These are phyloP conservation scores for Phyllosticta citribraziliensis DNA, from an alignment of 2,329 filamentous ascomycete species.

Conservation along the genomic window DNA sequence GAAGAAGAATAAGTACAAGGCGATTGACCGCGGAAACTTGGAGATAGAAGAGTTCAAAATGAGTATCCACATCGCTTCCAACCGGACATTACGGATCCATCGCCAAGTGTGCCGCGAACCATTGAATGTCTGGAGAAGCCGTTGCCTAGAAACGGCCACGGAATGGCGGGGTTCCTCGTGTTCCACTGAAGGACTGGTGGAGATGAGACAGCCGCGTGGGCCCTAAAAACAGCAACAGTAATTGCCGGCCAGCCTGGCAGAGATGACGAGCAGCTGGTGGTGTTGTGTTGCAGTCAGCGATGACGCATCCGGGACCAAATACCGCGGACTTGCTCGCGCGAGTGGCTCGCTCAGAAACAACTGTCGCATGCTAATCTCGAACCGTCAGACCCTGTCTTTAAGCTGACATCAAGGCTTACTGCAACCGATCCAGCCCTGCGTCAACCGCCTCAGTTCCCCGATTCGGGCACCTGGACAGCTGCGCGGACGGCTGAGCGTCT, in stretches of 20 bases:
- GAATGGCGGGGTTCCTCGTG: background rate
- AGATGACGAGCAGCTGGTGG: background rate
- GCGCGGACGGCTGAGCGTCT: background rate
- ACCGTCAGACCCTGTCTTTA: background rate
- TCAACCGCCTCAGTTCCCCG: background rate
- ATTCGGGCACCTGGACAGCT: background rate
- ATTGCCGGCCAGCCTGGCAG: background rate
- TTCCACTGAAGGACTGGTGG: background rate
- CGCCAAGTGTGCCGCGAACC: background rate
- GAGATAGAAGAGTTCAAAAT: background rate
- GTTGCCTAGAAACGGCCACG: background rate
- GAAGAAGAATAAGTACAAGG: background rate
- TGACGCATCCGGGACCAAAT: background rate
- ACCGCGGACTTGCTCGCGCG: background rate
- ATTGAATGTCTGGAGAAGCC: background rate
- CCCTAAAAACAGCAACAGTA: background rate
- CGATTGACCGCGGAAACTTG: background rate
- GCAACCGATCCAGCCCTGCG: background rate
- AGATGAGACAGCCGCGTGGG: background rate
- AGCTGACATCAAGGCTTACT: background rate
- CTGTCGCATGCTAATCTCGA: background rate
- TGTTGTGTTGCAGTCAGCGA: background rate
- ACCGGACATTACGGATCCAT: background rate
- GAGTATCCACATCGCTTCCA: background rate
- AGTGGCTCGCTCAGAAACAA: background rate